Evolutionary conservation across 306 rosid genomes (phyloP), one percentile per base, ranked within the genome.

Genomic region (Crotalaria pallida): DNA sequence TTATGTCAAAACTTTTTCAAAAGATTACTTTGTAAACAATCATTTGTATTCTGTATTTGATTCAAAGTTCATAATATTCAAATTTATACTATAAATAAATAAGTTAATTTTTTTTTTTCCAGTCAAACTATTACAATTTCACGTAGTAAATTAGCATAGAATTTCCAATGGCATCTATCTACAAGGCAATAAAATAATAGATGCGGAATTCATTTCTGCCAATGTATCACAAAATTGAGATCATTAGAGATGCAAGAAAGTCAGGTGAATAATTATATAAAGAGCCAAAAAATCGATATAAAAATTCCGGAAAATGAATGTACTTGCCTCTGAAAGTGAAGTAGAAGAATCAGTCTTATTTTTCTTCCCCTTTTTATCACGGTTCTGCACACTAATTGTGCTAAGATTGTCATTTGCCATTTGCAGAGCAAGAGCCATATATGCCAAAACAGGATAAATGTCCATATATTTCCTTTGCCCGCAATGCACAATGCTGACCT

Each of bases 401-500:
- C 80, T 72, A 71, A 72, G 72, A 79, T 83, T 82, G 53, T 87
- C 84, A 67, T 85, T 77, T 44, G 88, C 73, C 80, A 81, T 75
- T 81, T 90, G 96, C 79, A 82, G 76, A 56, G 86, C 91, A 72
- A 94, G 92, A 75, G 81, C 69, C 64, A 82, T 69, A 72, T 88
- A 90, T 71, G 97, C 96, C 82, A 86, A 73, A 77, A 90, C 79
- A 29, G 96, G 97, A 71, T 73, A 81, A 56, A 69, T 21, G 58
- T 94, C 96, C 81, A 87, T 71, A 71, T 62, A 87, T 65, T 81
- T 90, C 52, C 53, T 78, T 27, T 81, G 71, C 65, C 76, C 76
- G 31, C 90, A 87, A 71, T 88, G 84, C 84, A 81, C 58, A 75
- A 90, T 85, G 83, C 92, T 88, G 81, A 78, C 79, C 78, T 90